Percentiles rank a stretch among this genome's conserved stretches.
phyloP scores from a whole-genome alignment of 305 asterid genomes.

The Andrographis paniculata region DNA sequence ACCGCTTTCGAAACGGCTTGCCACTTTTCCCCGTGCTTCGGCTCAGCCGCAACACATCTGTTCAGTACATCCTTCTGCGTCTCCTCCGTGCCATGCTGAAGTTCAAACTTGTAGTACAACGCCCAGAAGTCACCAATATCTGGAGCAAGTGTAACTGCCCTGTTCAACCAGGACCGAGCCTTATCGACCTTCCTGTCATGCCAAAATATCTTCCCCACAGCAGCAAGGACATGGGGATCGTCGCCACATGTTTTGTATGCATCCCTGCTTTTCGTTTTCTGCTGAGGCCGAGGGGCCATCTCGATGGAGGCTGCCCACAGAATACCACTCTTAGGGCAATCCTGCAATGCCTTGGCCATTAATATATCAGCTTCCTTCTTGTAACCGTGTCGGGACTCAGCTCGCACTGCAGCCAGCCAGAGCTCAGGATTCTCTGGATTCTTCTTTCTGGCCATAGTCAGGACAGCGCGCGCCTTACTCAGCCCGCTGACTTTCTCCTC shows the following conservation, averaged over 20 bases:
- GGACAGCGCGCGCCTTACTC: slow-evolving; percentile 76
- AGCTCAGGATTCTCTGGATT: slow-evolving; percentile 71
- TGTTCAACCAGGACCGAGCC: slow-evolving; percentile 62
- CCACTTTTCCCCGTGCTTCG: slow-evolving; percentile 94
- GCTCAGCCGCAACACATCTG: slow-evolving; percentile 73
- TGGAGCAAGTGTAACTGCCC: slow-evolving; percentile 69
- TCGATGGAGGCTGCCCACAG: slow-evolving; percentile 73
- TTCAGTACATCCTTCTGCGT: slow-evolving; percentile 59
- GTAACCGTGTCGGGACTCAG: slow-evolving; percentile 70
- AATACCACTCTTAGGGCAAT: slow-evolving; percentile 70
- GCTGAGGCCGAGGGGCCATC: slow-evolving; percentile 68
- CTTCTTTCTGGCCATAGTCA: slow-evolving; percentile 70
- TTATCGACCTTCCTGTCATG: slow-evolving; percentile 76
- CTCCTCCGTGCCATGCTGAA: slow-evolving; percentile 68
- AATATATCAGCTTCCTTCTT: slow-evolving; percentile 68
- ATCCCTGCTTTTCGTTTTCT: slow-evolving; percentile 52
- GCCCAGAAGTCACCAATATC: slow-evolving; percentile 96
- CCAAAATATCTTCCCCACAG: slow-evolving; percentile 80
- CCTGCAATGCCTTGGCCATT: slow-evolving; percentile 89
- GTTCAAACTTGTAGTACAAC: slow-evolving; percentile 62
- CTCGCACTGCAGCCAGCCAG: slow-evolving; percentile 88
- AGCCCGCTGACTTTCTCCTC: slow-evolving; percentile 68
- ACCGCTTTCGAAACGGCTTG: slow-evolving; percentile 80
- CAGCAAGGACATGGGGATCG: slow-evolving; percentile 67
- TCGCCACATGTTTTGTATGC: slow-evolving; percentile 64